A percentile compares a stretch with the other conserved stretches of the same genome.
Conservation (phyloP, 495 filamentous ascomycete genomes). For the Hypoxylon rickii region DNA sequence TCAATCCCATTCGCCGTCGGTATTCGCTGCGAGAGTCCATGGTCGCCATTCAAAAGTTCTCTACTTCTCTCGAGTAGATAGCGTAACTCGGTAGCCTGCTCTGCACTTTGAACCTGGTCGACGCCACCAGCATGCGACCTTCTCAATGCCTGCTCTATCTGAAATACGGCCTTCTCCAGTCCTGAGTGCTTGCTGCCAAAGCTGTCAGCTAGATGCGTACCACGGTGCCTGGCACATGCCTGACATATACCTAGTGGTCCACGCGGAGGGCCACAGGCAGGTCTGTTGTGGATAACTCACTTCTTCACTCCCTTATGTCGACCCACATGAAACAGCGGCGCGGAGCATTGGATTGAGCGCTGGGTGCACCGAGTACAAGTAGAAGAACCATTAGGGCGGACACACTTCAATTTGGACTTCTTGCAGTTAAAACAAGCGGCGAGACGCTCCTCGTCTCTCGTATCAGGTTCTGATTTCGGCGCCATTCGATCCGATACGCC, state of each 20-base stretch:
- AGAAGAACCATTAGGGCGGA: conserved; percentile 50
- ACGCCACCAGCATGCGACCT: conserved; percentile 55
- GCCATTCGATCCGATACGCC: conserved; percentile 37
- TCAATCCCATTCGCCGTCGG: conserved; percentile 20
- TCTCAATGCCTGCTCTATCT: conserved; percentile 73
- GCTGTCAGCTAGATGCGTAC: conserved; percentile 9
- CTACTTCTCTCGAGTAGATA: conserved; percentile 57
- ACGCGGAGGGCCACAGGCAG: too few relatives aligned
- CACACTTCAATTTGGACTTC: conserved; percentile 69
- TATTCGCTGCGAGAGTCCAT: conserved; percentile 22
- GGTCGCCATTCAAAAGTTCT: conserved; percentile 38
- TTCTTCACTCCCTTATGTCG: conserved; percentile 77
- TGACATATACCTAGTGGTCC: too few relatives aligned
- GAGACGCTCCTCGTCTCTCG: conserved; percentile 39
- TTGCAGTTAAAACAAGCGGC: conserved; percentile 72
- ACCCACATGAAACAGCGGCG: conserved; percentile 70
- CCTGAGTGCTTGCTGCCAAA: conserved; percentile 68
- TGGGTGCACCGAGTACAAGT: conserved; percentile 68
- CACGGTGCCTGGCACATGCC: too few relatives aligned
- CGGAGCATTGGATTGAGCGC: conserved; percentile 61
- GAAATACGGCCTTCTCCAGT: conserved; percentile 71
- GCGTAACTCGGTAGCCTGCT: conserved; percentile 60
- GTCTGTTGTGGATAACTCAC: too few relatives aligned
- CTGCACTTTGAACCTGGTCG: conserved; percentile 55
- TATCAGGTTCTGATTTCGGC: conserved; percentile 32